Evolutionary conservation across 306 rosid species (phyloP).

Genomic region (Cucurbita pepo): DNA sequence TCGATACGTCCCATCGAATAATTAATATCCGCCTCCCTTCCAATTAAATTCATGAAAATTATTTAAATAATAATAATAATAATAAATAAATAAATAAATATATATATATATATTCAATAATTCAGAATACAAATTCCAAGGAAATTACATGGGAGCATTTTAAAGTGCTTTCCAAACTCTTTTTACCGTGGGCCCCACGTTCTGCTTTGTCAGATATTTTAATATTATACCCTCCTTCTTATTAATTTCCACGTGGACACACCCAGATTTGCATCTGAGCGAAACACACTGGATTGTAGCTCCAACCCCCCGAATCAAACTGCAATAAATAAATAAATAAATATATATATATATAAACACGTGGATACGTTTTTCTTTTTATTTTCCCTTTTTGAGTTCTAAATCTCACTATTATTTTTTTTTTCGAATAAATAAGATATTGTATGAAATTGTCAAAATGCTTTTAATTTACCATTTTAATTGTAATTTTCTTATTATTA

Average conservation of each 20-base stretch:
- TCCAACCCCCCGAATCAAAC: constrained; percentile 13
- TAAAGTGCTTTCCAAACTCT: not conserved
- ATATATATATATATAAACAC: constrained; percentile 7
- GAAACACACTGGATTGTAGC: not conserved
- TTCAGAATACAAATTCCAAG: not conserved
- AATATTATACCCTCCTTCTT: not conserved
- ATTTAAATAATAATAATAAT: not conserved
- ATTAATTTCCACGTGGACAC: constrained; percentile 3
- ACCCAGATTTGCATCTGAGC: not conserved
- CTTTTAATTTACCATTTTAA: too few relatives aligned
- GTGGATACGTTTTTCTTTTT: constrained; percentile 13
- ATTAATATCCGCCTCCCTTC: not conserved
- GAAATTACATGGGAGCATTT: not conserved
- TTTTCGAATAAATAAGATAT: too few relatives aligned
- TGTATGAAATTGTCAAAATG: too few relatives aligned
- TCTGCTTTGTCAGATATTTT: not conserved
- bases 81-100: too few relatives aligned
- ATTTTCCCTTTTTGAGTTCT: not conserved
- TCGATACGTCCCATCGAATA: not conserved
- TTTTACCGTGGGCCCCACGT: not conserved
- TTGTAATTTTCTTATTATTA: too few relatives aligned
- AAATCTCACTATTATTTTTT: too few relatives aligned
- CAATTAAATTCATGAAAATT: not conserved
- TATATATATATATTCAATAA: not conserved
- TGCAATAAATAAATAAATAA: not conserved